These are phyloP conservation scores for Moringa oleifera DNA, from an alignment of 345 rosid species.

Conservation along the genomic window DNA sequence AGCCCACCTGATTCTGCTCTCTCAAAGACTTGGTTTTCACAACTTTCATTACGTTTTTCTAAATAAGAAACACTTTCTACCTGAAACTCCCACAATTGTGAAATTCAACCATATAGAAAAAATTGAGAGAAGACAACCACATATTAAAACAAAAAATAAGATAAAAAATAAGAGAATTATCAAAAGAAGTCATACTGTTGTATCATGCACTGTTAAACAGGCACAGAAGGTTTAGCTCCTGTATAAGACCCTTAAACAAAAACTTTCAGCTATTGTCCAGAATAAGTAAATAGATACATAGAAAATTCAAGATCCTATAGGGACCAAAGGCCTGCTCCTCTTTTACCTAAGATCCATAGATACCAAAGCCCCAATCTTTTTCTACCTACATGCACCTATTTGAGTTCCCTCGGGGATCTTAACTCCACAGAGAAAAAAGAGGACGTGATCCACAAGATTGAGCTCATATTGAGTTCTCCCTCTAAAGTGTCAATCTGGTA, in stretches of 20 bases:
- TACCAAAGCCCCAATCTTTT: no score
- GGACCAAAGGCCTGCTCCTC: no score
- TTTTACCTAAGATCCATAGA: no score
- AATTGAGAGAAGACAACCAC: constrained; percentile 8
- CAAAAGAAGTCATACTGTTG: no score
- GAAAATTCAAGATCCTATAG: no score
- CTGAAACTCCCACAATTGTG: constrained; percentile 31
- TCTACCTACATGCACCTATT: background rate
- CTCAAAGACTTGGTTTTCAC: constrained; percentile 30
- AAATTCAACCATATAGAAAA: constrained; percentile 6
- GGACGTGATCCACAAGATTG: background rate
- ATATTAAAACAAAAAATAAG: no score
- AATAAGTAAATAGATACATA: no score
- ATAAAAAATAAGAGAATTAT: no score
- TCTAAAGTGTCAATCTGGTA: background rate
- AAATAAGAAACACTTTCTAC: constrained; percentile 61
- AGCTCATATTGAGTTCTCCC: background rate
- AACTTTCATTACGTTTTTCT: constrained; percentile 33
- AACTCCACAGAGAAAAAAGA: background rate
- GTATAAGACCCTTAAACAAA: background rate
- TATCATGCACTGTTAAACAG: background rate
- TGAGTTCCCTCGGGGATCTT: background rate
- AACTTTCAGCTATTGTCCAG: background rate
- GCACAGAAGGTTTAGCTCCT: background rate
- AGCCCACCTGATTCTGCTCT: constrained; percentile 15